Evolutionary conservation across 2,329 filamentous ascomycete species (phyloP).

Genomic region (Botryosphaeria dothidea): DNA sequence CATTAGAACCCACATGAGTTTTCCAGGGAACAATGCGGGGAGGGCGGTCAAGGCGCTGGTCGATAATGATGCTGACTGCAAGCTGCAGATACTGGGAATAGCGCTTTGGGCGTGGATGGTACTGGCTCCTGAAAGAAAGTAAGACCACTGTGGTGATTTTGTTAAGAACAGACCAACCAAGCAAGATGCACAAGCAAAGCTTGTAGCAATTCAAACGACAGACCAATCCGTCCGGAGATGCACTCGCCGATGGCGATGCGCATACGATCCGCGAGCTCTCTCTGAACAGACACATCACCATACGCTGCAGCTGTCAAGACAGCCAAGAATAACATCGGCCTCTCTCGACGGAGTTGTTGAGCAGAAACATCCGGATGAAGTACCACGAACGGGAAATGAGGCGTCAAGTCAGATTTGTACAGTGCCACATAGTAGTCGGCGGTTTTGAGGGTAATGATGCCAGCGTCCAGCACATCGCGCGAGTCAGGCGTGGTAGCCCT

Average conservation of each 20-base stretch:
- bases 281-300: constrained; percentile 27
- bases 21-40: constrained; percentile 22
- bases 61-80: constrained; percentile 27
- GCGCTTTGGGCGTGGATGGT: constrained; percentile 29
- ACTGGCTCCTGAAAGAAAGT: constrained; percentile 30
- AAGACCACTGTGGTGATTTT: neutral
- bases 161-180: constrained; percentile 28
- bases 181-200: constrained; percentile 39
- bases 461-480: neutral
- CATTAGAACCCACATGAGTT: constrained; percentile 17
- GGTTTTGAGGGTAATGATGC: neutral
- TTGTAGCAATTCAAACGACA: constrained; percentile 43
- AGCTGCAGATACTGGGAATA: constrained; percentile 7
- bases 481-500: neutral
- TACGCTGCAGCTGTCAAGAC: constrained; percentile 33
- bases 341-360: constrained; percentile 24
- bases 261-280: constrained; percentile 30
- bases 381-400: constrained; percentile 29
- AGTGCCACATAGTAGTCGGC: neutral
- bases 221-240: constrained; percentile 33
- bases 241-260: constrained; percentile 31
- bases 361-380: constrained; percentile 21
- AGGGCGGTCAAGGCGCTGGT: constrained; percentile 31
- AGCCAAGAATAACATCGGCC: constrained; percentile 38
- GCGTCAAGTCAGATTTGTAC: neutral